Evolutionary conservation across 495 filamentous ascomycete genomes (phyloP), one percentile per base, ranked within the genome.

Genomic region (Penicillium bialowiezense): DNA sequence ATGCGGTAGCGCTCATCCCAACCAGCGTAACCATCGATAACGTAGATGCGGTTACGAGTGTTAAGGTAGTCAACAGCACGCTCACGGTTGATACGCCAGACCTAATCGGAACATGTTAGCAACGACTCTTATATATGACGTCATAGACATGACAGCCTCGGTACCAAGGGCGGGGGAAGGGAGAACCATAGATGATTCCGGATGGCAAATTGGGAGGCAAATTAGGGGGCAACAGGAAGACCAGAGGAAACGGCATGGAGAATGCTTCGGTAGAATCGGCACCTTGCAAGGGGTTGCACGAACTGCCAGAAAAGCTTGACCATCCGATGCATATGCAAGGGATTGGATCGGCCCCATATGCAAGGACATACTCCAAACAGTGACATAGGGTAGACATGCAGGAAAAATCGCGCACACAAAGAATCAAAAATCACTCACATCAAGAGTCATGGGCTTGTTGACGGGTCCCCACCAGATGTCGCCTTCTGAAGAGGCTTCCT

Each of bases 1-100:
- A 98, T 97, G 50, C 91, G 82, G 81, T 98, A 98, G 65, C 92
- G 90, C 80, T 95, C 87, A 60, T 98, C 93, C 93, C 93, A 98
- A 60, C 93, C 93, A 51, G 93, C 93, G 68, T 84, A 98, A 52
- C 93, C 93, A 74, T 98, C 93, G 51, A 98, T 76, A 51, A 98
- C 93, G 72, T 98, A 98, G 75, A 98, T 98, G 62, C 93, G 89
- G 68, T 96, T 96, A 59, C 95, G 80, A 47, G 93, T 98, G 80
- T 98, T 98, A 51, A 98, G 82, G 76, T 97, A 98, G 76, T 98
- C 93, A 67, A 98, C 83, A 49, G 93, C 93, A 74, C 93, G 92
- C 73, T 98, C 93, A 58, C 93, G 86, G 85, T 97, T 98, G 78
- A 98, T 98, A 59, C 90, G 88, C 93, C 93, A 98, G 67, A 98